Evolutionary conservation across 164 flowering plant species (phyloP).

Genomic region (Magnolia officinalis): DNA sequence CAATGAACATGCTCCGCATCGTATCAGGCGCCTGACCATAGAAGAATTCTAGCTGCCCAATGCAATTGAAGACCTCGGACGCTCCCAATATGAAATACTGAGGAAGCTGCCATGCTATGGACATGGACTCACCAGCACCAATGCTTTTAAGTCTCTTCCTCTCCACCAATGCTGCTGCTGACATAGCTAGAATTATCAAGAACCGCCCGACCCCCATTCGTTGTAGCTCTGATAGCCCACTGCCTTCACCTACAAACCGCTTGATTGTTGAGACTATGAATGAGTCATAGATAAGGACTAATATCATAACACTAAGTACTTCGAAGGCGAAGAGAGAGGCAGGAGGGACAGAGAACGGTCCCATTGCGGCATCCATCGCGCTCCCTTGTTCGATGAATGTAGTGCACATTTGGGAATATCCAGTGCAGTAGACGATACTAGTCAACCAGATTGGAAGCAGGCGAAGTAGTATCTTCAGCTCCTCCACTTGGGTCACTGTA

Average conservation of each 20-base stretch:
- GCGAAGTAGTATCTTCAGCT: conserved; percentile 45
- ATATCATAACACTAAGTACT: conserved; percentile 8
- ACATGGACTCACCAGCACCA: conserved; percentile 18
- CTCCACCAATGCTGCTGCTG: conserved; percentile 17
- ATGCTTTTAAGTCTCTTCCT: conserved; percentile 7
- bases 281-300: conserved; percentile 7
- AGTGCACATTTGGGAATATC: conserved; percentile 9
- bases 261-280: background rate
- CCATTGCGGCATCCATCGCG: conserved; percentile 3
- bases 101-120: conserved; percentile 55
- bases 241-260: background rate
- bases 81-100: conserved; percentile 49
- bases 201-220: conserved; percentile 16
- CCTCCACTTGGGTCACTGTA: conserved; percentile 76
- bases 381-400: conserved; percentile 14
- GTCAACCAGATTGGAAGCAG: conserved; percentile 15
- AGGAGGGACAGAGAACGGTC: conserved; percentile 12
- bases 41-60: conserved; percentile 55
- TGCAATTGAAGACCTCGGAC: conserved; percentile 48
- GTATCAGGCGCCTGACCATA: conserved; percentile 58
- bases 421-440: conserved; percentile 4
- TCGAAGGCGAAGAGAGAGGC: conserved; percentile 10
- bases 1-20: conserved; percentile 49
- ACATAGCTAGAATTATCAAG: conserved; percentile 7
- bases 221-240: conserved; percentile 17